A percentile compares a stretch with the other conserved stretches of the same genome.
These are phyloP conservation scores for Diutina pseudorugosa DNA, from an alignment of 1,139 yeast genomes.

Conservation along the genomic window DNA sequence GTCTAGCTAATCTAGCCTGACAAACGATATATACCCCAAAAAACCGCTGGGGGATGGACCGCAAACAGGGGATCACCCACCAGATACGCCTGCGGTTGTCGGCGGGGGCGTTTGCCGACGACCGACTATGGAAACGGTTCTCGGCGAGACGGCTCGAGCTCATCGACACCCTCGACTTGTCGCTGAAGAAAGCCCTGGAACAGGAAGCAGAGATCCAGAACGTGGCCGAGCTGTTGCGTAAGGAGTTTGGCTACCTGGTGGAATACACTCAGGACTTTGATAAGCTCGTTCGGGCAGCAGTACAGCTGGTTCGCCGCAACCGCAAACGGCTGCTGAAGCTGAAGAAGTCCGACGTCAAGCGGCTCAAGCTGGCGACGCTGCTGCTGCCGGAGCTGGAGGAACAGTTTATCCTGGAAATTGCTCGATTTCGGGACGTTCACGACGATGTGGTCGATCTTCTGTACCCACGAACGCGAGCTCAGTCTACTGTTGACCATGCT, in stretches of 20 bases:
- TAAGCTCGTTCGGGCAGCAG: slow-evolving; percentile 82
- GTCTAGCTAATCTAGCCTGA: too few species aligned
- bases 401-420: background rate
- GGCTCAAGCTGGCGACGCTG: background rate
- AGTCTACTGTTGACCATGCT: background rate
- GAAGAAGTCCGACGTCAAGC: background rate
- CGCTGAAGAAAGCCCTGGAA: slow-evolving; percentile 79
- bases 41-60: too few species aligned
- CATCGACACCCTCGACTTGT: slow-evolving; percentile 68
- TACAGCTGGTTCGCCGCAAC: slow-evolving; percentile 48
- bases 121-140: slow-evolving; percentile 76
- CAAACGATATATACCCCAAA: background rate
- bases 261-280: slow-evolving; percentile 63
- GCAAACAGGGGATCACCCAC: slow-evolving; percentile 56
- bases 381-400: background rate
- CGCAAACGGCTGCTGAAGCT: slow-evolving; percentile 19
- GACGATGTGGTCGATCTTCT: background rate
- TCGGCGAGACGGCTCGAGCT: slow-evolving; percentile 80
- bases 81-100: slow-evolving; percentile 54
- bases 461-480: background rate
- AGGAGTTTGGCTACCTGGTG: slow-evolving; percentile 61
- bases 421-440: background rate
- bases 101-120: slow-evolving; percentile 52
- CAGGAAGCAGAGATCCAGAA: slow-evolving; percentile 71
- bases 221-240: slow-evolving; percentile 65